A percentile compares a stretch with the other conserved stretches of the same genome.
Conservation (phyloP, 2,329 filamentous ascomycete genomes). For the Niveomyces coronatus region DNA sequence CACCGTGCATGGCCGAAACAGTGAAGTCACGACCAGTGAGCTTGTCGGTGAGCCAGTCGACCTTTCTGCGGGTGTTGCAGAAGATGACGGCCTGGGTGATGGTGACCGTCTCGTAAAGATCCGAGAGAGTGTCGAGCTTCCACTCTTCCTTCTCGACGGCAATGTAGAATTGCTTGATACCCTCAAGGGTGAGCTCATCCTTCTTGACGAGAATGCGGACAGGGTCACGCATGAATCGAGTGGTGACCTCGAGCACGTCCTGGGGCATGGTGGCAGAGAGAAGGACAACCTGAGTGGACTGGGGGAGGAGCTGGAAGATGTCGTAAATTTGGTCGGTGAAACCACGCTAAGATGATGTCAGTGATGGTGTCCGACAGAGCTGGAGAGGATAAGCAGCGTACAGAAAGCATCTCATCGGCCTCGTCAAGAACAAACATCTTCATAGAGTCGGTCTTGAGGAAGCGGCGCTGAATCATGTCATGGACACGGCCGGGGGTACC, state of each 20-base stretch:
- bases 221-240: constrained; percentile 99
- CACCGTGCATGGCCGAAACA: constrained; percentile 98
- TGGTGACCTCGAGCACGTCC: constrained; percentile 98
- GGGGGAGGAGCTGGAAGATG: constrained; percentile 97
- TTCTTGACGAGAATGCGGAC: constrained; percentile 99
- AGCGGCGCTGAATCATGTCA: constrained; percentile 98
- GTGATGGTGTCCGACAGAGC: constrained; percentile 10
- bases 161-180: constrained; percentile 99
- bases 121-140: constrained; percentile 98
- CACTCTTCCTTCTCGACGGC: constrained; percentile 99
- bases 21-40: constrained; percentile 98
- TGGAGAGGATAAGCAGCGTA: constrained; percentile 29
- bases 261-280: constrained; percentile 98
- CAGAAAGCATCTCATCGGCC: constrained; percentile 97
- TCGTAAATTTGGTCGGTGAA: constrained; percentile 99
- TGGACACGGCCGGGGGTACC: constrained; percentile 97
- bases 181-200: constrained; percentile 97
- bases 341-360: constrained; percentile 57
- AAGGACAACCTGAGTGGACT: constrained; percentile 96
- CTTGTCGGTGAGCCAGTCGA: constrained; percentile 99
- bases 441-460: constrained; percentile 94
- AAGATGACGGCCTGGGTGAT: constrained; percentile 99
- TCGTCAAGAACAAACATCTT: constrained; percentile 99
- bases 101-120: constrained; percentile 98
- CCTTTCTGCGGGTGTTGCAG: constrained; percentile 99